These are phyloP conservation scores for Lachnellula suecica DNA, from an alignment of 2,329 filamentous ascomycete species.

Conservation along the genomic window DNA sequence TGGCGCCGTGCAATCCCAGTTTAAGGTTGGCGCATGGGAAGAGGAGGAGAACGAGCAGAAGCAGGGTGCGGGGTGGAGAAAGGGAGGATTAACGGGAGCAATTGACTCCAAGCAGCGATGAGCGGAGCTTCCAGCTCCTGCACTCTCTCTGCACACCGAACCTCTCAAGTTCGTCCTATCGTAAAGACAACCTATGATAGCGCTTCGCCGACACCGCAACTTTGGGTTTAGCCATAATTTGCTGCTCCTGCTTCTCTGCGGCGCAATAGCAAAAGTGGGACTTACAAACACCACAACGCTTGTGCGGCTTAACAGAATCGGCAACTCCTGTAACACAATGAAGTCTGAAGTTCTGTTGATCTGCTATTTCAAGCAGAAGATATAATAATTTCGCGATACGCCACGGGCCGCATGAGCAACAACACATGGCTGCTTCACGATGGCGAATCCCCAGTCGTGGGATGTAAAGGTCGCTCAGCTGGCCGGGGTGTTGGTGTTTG, in stretches of 20 bases:
- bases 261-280: background rate
- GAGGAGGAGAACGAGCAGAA: no score
- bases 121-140: background rate
- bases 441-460: background rate
- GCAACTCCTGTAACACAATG: background rate
- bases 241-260: background rate
- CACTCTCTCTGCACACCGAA: background rate
- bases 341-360: background rate
- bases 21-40: no score
- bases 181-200: background rate
- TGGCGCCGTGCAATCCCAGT: no score
- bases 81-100: background rate
- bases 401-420: background rate
- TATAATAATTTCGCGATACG: background rate
- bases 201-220: background rate
- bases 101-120: background rate
- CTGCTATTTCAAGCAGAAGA: background rate
- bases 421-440: background rate
- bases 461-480: constrained; percentile 13
- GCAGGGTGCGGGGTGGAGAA: background rate
- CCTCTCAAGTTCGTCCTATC: background rate
- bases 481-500: constrained; percentile 11
- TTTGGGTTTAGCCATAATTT: background rate
- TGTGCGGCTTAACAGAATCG: background rate
- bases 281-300: background rate